Evolutionary conservation across 106 monocot genomes (phyloP).

Genomic region (Dendrobium chrysotoxum): DNA sequence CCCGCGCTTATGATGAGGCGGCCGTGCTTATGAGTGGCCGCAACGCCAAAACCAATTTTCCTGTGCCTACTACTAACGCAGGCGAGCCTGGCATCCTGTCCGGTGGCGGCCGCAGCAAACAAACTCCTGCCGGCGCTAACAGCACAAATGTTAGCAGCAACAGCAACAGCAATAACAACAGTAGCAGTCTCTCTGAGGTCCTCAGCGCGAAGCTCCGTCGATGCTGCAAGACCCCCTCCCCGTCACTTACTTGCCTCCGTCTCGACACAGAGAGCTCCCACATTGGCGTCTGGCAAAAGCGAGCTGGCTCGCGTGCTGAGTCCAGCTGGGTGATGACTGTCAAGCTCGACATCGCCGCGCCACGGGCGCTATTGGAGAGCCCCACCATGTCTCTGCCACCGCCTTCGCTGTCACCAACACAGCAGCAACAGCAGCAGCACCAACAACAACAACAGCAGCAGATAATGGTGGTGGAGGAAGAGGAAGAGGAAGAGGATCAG

Average conservation of each 20-base stretch:
- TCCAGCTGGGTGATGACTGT: conserved; percentile 97
- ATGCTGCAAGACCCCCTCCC: conserved; percentile 78
- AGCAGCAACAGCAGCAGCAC: neutral
- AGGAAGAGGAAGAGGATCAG: conserved; percentile 16
- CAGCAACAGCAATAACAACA: neutral
- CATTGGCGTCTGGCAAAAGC: conserved; percentile 98
- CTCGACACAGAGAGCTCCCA: conserved; percentile 88
- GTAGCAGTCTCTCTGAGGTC: conserved; percentile 40
- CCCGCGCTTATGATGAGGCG: conserved; percentile 87
- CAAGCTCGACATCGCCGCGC: conserved; percentile 37
- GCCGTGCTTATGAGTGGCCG: conserved; percentile 85
- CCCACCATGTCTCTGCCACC: neutral
- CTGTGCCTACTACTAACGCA: conserved; percentile 13
- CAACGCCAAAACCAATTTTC: conserved; percentile 97
- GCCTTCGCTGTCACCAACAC: conserved; percentile 1
- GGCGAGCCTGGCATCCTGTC: neutral
- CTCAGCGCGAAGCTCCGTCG: conserved; percentile 79
- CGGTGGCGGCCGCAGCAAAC: neutral
- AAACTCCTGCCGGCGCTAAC: neutral
- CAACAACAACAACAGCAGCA: neutral
- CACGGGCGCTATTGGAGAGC: neutral
- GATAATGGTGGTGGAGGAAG: neutral
- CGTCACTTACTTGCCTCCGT: conserved; percentile 93
- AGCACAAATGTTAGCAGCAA: conserved; percentile 11
- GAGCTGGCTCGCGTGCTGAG: conserved; percentile 70